Evolutionary conservation across 768 basidiomycete species (phyloP).

Genomic region (Terana coerulea): DNA sequence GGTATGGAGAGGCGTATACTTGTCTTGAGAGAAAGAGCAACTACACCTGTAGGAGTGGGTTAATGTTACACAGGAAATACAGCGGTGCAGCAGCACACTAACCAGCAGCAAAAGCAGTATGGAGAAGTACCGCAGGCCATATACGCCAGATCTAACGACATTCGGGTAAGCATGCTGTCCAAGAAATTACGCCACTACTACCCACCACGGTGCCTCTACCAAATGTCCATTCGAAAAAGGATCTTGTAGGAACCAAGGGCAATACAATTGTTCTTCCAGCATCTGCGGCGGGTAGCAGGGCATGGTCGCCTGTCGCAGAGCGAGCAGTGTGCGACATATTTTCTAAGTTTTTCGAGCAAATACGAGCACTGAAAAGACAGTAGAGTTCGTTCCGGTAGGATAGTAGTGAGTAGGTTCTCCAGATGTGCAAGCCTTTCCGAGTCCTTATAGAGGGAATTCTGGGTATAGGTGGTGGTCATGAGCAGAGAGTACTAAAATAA

Average conservation of each 20-base stretch:
- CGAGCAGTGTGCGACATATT: no score
- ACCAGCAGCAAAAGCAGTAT: conserved; percentile 56
- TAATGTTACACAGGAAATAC: not conserved
- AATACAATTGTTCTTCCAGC: not conserved
- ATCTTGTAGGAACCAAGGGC: conserved; percentile 2
- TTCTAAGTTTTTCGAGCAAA: no score
- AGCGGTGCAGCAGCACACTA: conserved; percentile 6
- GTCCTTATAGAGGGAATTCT: no score
- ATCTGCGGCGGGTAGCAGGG: conserved; percentile 1
- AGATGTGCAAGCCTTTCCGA: no score
- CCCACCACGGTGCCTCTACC: conserved; percentile 7
- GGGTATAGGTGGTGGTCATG: no score
- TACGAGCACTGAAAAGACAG: no score
- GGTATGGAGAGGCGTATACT: conserved; percentile 44
- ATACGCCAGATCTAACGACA: conserved; percentile 47
- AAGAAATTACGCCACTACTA: not conserved
- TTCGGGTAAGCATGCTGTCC: not conserved
- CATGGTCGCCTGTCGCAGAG: conserved; percentile 2
- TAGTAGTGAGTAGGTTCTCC: no score
- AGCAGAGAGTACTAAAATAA: no score
- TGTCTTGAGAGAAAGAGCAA: conserved; percentile 38
- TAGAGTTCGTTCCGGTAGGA: no score
- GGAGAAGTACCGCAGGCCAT: conserved; percentile 64
- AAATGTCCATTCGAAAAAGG: conserved; percentile 4
- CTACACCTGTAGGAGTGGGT: conserved; percentile 32